Evolutionary conservation across 2,329 filamentous ascomycete genomes (phyloP).

Genomic region (Colletotrichum sp.): DNA sequence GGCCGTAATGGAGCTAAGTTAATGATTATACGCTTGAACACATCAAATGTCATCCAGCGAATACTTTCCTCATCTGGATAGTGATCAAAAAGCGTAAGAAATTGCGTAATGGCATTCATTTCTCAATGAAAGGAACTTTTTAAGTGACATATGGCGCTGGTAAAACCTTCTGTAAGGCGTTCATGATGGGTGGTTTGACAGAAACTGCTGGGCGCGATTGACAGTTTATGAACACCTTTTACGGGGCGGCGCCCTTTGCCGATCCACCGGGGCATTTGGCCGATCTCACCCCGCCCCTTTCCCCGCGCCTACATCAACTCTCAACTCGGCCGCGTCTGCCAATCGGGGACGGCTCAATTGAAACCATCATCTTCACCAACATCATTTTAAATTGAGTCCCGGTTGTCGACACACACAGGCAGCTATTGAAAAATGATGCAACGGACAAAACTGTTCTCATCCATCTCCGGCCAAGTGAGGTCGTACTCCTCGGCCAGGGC

Average conservation of each 20-base stretch:
- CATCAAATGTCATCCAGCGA: accelerated
- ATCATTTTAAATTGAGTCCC: not conserved
- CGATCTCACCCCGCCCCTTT: not conserved
- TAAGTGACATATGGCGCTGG: not conserved
- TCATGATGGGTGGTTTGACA: not conserved
- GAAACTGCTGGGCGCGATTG: not conserved
- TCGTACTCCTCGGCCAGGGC: not conserved
- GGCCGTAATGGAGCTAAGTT: not conserved
- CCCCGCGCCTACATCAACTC: not conserved
- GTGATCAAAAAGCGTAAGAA: not conserved
- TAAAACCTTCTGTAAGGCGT: not conserved
- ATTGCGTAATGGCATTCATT: not conserved
- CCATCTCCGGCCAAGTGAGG: not conserved
- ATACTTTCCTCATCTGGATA: not conserved
- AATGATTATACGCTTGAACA: not conserved
- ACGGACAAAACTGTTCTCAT: not conserved
- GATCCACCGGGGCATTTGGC: not conserved
- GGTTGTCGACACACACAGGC: accelerated
- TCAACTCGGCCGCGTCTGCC: not conserved
- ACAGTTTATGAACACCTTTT: not conserved
- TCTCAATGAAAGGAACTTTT: not conserved
- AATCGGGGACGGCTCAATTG: not conserved
- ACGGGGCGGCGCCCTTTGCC: not conserved
- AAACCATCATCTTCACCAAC: not conserved
- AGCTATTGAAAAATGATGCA: not conserved